phyloP scores from a whole-genome alignment of 2,329 filamentous ascomycete species.

The Calonectria leucothoes region DNA sequence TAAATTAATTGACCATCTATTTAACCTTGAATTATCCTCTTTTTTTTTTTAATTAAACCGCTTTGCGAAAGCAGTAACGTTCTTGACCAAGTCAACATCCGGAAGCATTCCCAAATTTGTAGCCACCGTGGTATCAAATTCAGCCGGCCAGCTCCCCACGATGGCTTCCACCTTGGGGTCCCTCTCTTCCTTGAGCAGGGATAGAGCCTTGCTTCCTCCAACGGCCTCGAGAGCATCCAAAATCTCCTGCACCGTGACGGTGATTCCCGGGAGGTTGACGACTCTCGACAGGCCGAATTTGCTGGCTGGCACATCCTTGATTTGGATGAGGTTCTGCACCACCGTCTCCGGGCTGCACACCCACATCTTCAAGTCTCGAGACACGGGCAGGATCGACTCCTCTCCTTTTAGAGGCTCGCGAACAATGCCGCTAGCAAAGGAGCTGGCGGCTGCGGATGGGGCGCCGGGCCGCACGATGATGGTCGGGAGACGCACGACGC shows the following conservation, averaged over 20 bases:
- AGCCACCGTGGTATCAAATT: constrained; percentile 62
- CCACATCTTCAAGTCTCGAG: constrained; percentile 60
- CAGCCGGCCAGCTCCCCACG: constrained; percentile 63
- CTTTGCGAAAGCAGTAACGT: constrained; percentile 34
- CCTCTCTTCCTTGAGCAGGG: constrained; percentile 57
- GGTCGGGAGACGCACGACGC: constrained; percentile 68
- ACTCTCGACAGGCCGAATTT: constrained; percentile 52
- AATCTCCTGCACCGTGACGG: constrained; percentile 63
- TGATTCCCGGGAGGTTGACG: constrained; percentile 63
- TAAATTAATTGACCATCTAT: not conserved
- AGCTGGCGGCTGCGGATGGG: constrained; percentile 69
- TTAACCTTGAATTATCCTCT: not conserved
- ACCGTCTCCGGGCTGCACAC: constrained; percentile 62
- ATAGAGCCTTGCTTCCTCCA: constrained; percentile 57
- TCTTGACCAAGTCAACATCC: constrained; percentile 51
- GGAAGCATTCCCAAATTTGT: constrained; percentile 62
- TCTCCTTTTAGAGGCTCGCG: constrained; percentile 62
- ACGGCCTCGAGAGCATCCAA: constrained; percentile 60
- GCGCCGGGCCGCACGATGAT: constrained; percentile 70
- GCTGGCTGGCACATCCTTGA: constrained; percentile 53
- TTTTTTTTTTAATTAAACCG: not conserved
- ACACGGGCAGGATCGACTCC: constrained; percentile 57
- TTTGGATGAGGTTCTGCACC: constrained; percentile 58
- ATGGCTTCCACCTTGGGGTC: constrained; percentile 61
- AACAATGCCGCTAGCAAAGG: constrained; percentile 71